Evolutionary conservation across 1,139 yeast species (phyloP).

Genomic region (Suhomyces wounanorum): DNA sequence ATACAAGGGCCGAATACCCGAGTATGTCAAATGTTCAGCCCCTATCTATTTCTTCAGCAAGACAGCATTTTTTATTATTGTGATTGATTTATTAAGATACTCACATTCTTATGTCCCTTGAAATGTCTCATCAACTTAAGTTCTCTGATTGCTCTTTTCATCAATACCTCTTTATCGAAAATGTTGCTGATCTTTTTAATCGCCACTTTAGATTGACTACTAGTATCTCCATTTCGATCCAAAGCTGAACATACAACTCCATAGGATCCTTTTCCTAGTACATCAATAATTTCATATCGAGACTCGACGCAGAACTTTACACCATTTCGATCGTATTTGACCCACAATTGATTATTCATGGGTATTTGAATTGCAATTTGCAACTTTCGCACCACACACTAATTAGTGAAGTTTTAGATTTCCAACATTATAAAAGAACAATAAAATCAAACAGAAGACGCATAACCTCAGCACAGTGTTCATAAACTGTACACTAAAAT

Average conservation of each 20-base stretch:
- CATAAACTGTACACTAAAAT: no score
- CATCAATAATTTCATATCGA: slow-evolving; percentile 61
- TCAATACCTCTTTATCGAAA: slow-evolving; percentile 60
- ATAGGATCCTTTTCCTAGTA: slow-evolving; percentile 85
- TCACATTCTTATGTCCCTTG: slow-evolving; percentile 74
- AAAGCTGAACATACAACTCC: slow-evolving; percentile 86
- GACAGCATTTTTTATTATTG: no score
- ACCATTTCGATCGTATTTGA: slow-evolving; percentile 14
- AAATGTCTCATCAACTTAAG: slow-evolving; percentile 75
- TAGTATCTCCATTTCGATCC: slow-evolving; percentile 43
- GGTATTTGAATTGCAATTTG: background rate
- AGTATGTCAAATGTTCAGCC: background rate
- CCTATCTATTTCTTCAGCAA: background rate
- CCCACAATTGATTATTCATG: background rate
- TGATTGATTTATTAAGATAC: slow-evolving; percentile 13
- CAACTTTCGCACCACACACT: slow-evolving; percentile 3
- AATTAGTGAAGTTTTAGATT: background rate
- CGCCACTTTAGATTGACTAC: slow-evolving; percentile 47
- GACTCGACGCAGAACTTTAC: slow-evolving; percentile 65
- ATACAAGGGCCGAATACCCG: no score
- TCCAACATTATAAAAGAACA: no score
- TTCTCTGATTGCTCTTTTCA: slow-evolving; percentile 79
- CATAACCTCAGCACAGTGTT: no score
- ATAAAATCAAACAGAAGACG: no score
- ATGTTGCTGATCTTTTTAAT: slow-evolving; percentile 77